phyloP scores from a whole-genome alignment of 345 rosid species.

The Cochlearia excelsa region DNA sequence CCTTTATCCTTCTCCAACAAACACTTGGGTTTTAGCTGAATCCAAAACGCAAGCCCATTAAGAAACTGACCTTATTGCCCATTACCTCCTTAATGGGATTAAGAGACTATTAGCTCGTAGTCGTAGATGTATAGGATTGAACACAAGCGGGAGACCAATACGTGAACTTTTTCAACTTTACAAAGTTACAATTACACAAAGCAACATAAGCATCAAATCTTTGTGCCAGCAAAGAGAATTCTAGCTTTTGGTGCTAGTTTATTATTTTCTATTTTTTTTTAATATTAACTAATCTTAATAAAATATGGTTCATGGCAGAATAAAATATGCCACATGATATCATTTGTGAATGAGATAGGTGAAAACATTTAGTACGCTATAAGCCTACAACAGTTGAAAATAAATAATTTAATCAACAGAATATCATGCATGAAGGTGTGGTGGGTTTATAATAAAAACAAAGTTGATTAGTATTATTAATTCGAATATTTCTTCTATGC shows the following conservation, averaged over 20 bases:
- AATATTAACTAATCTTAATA: slow-evolving; percentile 1
- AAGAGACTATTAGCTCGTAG: no score
- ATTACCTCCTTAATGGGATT: no score
- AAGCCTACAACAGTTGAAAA: slow-evolving; percentile 3
- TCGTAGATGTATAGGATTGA: no score
- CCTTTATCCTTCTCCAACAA: no score
- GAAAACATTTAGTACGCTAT: slow-evolving; percentile 18
- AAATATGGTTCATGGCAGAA: slow-evolving; percentile 18
- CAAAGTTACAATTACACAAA: slow-evolving; percentile 25
- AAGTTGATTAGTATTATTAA: neutral
- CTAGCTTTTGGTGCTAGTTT: slow-evolving; percentile 14
- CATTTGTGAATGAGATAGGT: neutral
- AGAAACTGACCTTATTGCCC: no score
- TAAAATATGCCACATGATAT: neutral
- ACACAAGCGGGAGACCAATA: neutral
- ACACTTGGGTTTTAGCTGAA: no score
- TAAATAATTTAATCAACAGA: neutral
- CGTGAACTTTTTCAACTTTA: slow-evolving; percentile 1
- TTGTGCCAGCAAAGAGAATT: slow-evolving; percentile 30
- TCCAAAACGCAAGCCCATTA: no score
- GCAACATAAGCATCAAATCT: slow-evolving; percentile 29
- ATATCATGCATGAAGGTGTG: slow-evolving; percentile 25
- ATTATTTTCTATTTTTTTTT: neutral
- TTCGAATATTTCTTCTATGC: no score
- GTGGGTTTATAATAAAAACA: slow-evolving; percentile 3